Evolutionary conservation across 345 rosid species (phyloP).

Genomic region (Aegle marmelos): DNA sequence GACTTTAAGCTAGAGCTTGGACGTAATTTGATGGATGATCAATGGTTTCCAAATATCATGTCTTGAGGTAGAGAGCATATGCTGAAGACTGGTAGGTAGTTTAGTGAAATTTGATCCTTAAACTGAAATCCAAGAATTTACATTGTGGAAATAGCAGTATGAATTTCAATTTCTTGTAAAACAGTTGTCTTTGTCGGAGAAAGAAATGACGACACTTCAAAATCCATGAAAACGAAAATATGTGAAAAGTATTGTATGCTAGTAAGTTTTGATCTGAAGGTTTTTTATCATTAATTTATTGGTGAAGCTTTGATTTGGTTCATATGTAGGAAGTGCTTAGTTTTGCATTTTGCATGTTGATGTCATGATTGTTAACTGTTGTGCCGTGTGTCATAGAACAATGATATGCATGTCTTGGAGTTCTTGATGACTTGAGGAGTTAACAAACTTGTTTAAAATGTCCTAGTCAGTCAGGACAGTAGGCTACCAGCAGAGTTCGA

Average conservation of each 20-base stretch:
- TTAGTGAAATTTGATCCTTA: background rate
- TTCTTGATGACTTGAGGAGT: background rate
- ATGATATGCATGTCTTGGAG: background rate
- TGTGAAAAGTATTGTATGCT: background rate
- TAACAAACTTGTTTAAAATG: constrained; percentile 22
- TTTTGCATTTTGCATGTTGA: background rate
- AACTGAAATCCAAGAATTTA: too few species aligned
- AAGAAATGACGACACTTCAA: background rate
- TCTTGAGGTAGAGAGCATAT: background rate
- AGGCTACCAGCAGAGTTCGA: constrained; percentile 98
- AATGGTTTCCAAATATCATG: background rate
- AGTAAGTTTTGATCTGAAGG: constrained; percentile 1
- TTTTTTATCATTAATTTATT: background rate
- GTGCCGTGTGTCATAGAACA: background rate
- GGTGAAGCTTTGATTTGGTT: background rate
- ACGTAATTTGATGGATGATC: background rate
- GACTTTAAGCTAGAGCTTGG: background rate
- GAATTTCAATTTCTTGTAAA: too few species aligned
- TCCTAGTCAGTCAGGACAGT: constrained; percentile 85
- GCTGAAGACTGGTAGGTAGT: background rate
- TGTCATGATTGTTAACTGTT: background rate
- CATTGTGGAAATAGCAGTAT: too few species aligned
- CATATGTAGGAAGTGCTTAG: background rate
- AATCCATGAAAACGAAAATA: background rate
- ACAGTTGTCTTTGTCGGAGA: too few species aligned